phyloP scores from a whole-genome alignment of 2,329 filamentous ascomycete species.

The Corniculantispora saksenae region DNA sequence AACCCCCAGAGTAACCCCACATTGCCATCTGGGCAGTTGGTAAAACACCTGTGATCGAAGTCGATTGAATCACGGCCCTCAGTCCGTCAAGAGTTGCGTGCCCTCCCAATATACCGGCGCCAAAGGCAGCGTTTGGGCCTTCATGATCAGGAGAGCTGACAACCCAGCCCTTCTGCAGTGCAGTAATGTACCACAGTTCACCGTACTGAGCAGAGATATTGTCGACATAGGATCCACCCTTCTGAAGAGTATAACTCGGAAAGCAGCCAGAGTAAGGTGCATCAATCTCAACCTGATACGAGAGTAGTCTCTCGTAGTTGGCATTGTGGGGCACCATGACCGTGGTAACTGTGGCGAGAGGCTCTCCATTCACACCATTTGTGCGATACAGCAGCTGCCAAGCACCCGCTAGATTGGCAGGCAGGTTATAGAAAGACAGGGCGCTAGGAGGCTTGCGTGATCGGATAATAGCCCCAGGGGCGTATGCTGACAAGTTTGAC shows the following conservation, averaged over 20 bases:
- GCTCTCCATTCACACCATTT: not conserved
- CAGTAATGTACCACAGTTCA: not conserved
- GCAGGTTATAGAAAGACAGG: not conserved
- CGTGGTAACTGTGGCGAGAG: not conserved
- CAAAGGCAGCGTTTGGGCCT: not conserved
- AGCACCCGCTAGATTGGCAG: not conserved
- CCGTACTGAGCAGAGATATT: not conserved
- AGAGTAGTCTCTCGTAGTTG: not conserved
- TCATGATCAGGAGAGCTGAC: not conserved
- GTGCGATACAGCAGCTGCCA: not conserved
- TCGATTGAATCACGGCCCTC: not conserved
- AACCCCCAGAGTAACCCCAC: not conserved
- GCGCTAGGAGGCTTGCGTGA: not conserved
- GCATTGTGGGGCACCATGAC: not conserved
- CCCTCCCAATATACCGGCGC: too few relatives aligned
- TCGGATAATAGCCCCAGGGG: not conserved
- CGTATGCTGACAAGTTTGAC: too few relatives aligned
- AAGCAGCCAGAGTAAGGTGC: not conserved
- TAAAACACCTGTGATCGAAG: not conserved
- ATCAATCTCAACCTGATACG: not conserved
- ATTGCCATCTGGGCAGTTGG: not conserved
- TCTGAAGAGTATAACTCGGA: not conserved
- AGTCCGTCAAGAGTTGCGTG: not conserved
- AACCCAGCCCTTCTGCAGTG: not conserved
- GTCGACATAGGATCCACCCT: not conserved